Conservation (phyloP, 2,329 filamentous ascomycete genomes). For the Ceratocystis alfenasii region DNA sequence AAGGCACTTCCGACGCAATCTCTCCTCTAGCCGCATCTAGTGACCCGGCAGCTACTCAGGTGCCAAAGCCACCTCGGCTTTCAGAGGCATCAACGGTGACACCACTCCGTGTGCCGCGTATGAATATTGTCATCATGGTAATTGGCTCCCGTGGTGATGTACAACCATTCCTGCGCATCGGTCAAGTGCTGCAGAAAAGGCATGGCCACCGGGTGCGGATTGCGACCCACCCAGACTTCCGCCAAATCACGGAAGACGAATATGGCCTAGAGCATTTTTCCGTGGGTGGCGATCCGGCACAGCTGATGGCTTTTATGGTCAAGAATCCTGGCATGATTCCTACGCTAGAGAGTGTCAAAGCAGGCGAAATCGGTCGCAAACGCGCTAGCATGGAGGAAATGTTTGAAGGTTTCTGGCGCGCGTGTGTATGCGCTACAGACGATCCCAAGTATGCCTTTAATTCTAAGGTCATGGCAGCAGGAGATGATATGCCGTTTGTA, state of each 20-base stretch:
- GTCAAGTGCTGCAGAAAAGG: slow-evolving; percentile 56
- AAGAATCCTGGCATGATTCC: slow-evolving; percentile 73
- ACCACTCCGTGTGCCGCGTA: slow-evolving; percentile 23
- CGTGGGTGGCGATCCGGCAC: slow-evolving; percentile 64
- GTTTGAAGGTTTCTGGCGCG: slow-evolving; percentile 72
- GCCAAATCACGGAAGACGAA: slow-evolving; percentile 58
- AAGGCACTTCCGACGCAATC: background rate
- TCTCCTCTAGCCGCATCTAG: background rate
- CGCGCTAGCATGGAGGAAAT: slow-evolving; percentile 65
- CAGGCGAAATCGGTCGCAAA: slow-evolving; percentile 58
- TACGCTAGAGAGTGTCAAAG: slow-evolving; percentile 56
- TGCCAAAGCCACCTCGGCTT: slow-evolving; percentile 16
- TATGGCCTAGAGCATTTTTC: slow-evolving; percentile 68
- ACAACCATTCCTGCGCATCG: slow-evolving; percentile 67
- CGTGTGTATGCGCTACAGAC: slow-evolving; percentile 62
- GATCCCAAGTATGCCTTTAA: slow-evolving; percentile 51
- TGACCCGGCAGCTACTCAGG: slow-evolving; percentile 11
- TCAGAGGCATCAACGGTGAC: slow-evolving; percentile 14
- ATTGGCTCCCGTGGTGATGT: slow-evolving; percentile 71
- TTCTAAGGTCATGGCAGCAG: slow-evolving; percentile 50
- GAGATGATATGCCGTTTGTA: slow-evolving; percentile 40
- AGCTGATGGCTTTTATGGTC: slow-evolving; percentile 82
- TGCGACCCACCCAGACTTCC: slow-evolving; percentile 67
- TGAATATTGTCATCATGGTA: slow-evolving; percentile 76
- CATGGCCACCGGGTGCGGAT: slow-evolving; percentile 66